A percentile compares a stretch with the other conserved stretches of the same genome.
Evolutionary conservation across 2,329 filamentous ascomycete genomes (phyloP).

Genomic region (Alternaria novae-zelandiae): DNA sequence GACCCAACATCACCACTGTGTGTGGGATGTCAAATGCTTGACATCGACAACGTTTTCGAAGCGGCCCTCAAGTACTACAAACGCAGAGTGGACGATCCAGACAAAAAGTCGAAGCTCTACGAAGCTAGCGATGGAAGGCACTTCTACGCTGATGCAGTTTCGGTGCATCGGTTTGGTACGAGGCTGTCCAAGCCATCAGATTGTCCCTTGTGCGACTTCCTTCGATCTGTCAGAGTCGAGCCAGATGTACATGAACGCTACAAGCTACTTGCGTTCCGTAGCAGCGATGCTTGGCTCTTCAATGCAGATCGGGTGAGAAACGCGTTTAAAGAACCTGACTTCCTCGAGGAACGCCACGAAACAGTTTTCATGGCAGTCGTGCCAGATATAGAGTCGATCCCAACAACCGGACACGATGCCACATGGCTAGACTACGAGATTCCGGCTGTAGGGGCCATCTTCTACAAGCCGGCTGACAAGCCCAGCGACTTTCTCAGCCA

Average conservation of each 20-base stretch:
- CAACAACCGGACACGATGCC: conserved; percentile 2
- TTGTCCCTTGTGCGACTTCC: conserved; percentile 5
- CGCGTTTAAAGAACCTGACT: neutral
- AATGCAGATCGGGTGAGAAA: neutral
- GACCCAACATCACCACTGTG: conserved; percentile 1
- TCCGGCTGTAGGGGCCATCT: conserved; percentile 11
- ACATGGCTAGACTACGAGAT: conserved; percentile 16
- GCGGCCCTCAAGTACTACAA: neutral
- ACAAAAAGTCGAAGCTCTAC: neutral
- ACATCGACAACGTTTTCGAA: conserved; percentile 6
- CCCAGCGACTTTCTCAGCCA: neutral
- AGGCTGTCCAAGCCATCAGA: neutral
- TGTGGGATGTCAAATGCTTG: conserved; percentile 1
- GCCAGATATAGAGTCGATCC: conserved; percentile 10
- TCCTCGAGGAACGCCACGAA: neutral
- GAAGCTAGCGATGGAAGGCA: neutral
- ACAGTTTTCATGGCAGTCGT: conserved; percentile 19
- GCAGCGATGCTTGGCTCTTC: conserved; percentile 17
- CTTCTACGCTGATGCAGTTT: conserved; percentile 3
- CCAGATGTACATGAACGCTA: conserved; percentile 7
- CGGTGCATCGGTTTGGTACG: conserved; percentile 4
- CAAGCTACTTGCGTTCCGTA: conserved; percentile 20
- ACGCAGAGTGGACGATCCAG: neutral
- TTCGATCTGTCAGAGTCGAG: conserved; percentile 8
- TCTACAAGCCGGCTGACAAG: neutral